Conservation (phyloP, 2,329 filamentous ascomycete genomes). For the Parasarocladium wereldwijsianum region DNA sequence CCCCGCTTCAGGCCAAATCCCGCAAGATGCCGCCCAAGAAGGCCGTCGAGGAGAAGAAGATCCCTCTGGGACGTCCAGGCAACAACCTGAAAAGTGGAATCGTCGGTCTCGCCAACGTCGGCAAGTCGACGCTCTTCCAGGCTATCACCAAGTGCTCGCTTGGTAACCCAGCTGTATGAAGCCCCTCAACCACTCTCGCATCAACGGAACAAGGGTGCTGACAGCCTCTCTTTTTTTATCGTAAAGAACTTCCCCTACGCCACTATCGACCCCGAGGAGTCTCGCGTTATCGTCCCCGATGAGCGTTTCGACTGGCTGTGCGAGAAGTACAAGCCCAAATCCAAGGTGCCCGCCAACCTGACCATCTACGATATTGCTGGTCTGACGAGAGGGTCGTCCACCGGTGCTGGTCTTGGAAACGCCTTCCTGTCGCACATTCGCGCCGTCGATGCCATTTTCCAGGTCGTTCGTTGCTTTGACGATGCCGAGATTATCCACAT, state of each 20-base stretch:
- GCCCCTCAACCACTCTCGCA: slow-evolving; percentile 15
- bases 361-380: slow-evolving; percentile 98
- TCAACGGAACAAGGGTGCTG: slow-evolving; percentile 22
- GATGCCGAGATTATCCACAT: slow-evolving; percentile 99
- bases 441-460: slow-evolving; percentile 95
- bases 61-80: slow-evolving; percentile 86
- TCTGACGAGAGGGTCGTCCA: slow-evolving; percentile 88
- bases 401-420: slow-evolving; percentile 93
- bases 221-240: slow-evolving; percentile 21
- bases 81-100: slow-evolving; percentile 99
- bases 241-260: slow-evolving; percentile 98
- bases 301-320: slow-evolving; percentile 91
- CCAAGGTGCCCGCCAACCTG: slow-evolving; percentile 87
- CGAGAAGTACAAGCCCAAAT: slow-evolving; percentile 96
- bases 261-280: slow-evolving; percentile 97
- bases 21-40: slow-evolving; percentile 95
- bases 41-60: slow-evolving; percentile 79
- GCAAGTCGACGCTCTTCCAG: slow-evolving; percentile 99
- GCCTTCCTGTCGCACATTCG: slow-evolving; percentile 97
- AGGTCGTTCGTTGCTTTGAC: slow-evolving; percentile 93
- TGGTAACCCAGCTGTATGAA: slow-evolving; percentile 84
- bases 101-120: slow-evolving; percentile 97
- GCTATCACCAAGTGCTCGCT: slow-evolving; percentile 95
- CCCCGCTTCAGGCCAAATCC: slow-evolving; percentile 45
- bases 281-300: slow-evolving; percentile 92